phyloP scores from a whole-genome alignment of 2,329 filamentous ascomycete genomes.

The Mollisiaceae sp. region DNA sequence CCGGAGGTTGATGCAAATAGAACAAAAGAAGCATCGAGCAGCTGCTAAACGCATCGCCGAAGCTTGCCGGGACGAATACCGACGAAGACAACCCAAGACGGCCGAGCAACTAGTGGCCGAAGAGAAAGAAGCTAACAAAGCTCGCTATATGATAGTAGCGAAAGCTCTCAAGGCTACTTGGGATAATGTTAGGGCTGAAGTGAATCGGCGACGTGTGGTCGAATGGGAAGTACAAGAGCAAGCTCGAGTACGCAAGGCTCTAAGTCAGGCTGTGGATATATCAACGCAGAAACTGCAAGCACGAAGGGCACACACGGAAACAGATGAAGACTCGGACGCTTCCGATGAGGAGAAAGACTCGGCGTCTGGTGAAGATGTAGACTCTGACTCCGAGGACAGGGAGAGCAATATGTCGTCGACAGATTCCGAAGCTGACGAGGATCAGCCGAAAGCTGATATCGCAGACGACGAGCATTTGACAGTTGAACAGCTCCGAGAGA shows the following conservation, averaged over 20 bases:
- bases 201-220: conserved; percentile 63
- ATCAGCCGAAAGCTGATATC: conserved; percentile 50
- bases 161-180: conserved; percentile 61
- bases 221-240: conserved; percentile 71
- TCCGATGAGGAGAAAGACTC: conserved; percentile 40
- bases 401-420: conserved; percentile 68
- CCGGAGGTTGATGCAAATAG: conserved; percentile 76
- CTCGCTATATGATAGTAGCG: conserved; percentile 74
- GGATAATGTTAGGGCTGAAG: conserved; percentile 67
- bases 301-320: conserved; percentile 56
- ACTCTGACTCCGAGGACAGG: conserved; percentile 43
- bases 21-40: conserved; percentile 78
- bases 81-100: conserved; percentile 73
- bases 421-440: conserved; percentile 63
- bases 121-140: conserved; percentile 68
- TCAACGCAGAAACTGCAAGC: conserved; percentile 72
- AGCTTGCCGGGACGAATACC: conserved; percentile 78
- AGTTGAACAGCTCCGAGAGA: conserved; percentile 69
- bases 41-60: conserved; percentile 80
- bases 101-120: conserved; percentile 84
- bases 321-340: conserved; percentile 46
- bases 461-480: conserved; percentile 68
- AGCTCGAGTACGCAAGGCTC: conserved; percentile 67
- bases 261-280: conserved; percentile 75
- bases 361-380: conserved; percentile 46